Evolutionary conservation across 192 early-diverging fungal genomes (phyloP), one percentile per base, ranked within the genome.

Genomic region (Pilaira anomala): DNA sequence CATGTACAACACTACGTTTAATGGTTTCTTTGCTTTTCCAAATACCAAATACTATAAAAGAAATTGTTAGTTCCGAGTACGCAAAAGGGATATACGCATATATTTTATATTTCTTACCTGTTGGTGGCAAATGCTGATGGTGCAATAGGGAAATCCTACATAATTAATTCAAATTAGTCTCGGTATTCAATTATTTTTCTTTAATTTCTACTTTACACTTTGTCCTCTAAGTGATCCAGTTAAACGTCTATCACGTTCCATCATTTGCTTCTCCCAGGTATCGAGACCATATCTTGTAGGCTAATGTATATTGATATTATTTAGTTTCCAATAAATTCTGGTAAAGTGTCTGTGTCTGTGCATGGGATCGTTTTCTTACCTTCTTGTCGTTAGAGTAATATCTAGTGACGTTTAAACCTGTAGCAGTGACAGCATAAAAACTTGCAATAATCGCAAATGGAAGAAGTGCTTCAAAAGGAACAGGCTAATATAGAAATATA

Each of bases 221-320:
- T 91, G 90, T 46, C 85, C 87, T 60, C 87, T 83, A 29, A 70
- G 29, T 7, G 82, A 83, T 62, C 90, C 90, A 21, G 88, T 91
- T 28, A 91, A 75, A 63, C 86, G 83, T 65, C 68, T 73, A 66
- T 91, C 90, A 74, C 90, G 88, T 49, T 79, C 79, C 86, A 90
- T 85, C 90, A 91, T 91, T 65, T 86, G 78, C 58, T 74, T 75
- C 55, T 91, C 90, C 90, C 90, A 91, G 69, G 78, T 80, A 61
- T 88, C 87, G 44, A 88, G 54, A 69, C 76, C 77, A 73, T 80
- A 85, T 69, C 90, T 82, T 25, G 76, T 71, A 36, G 82, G 76
- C 84, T 87, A 73, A 9, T 24, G 46, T 60, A 22, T 60, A 40
- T 16, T 26, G 29, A 36, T 22, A 13, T 21, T 36, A 42, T 26